A percentile compares a stretch with the other conserved stretches of the same genome.
phyloP scores from a whole-genome alignment of 305 asterid genomes.

The Fraxinus angustifolia region DNA sequence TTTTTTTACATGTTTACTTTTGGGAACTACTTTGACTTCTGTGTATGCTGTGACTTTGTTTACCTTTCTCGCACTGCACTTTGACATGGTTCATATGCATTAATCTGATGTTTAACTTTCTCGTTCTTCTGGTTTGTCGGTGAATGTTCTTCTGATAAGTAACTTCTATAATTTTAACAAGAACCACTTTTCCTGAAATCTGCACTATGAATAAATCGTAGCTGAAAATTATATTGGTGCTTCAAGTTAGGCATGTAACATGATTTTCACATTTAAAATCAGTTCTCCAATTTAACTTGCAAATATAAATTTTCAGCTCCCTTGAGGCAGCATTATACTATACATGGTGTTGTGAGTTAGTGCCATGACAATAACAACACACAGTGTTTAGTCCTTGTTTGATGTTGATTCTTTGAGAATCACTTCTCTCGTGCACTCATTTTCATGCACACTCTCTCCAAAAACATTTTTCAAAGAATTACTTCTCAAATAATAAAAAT shows the following conservation, averaged over 20 bases:
- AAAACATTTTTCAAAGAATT: not conserved
- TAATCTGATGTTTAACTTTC: not conserved
- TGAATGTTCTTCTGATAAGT: not conserved
- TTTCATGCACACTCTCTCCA: not conserved
- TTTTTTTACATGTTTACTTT: not conserved
- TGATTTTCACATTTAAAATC: not conserved
- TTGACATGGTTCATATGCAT: not conserved
- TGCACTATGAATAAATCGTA: not conserved
- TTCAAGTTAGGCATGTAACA: not conserved
- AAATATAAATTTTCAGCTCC: not conserved
- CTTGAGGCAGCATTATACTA: not conserved
- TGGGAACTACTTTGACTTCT: not conserved
- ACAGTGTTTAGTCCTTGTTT: not conserved
- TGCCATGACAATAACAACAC: not conserved
- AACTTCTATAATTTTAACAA: not conserved
- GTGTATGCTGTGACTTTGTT: slow-evolving; percentile 2
- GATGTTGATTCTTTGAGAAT: not conserved
- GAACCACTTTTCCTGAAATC: not conserved
- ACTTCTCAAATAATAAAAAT: not conserved
- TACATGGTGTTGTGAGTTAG: not conserved
- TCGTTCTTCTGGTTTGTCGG: not conserved
- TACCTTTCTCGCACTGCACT: slow-evolving; percentile 4
- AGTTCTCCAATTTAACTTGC: not conserved
- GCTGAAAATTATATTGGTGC: not conserved
- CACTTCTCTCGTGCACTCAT: not conserved